Percentiles rank a stretch among this genome's conserved stretches.
These are phyloP conservation scores for Hemisphaericaspora subhashii DNA, from an alignment of 1,139 yeast species.

Conservation along the genomic window DNA sequence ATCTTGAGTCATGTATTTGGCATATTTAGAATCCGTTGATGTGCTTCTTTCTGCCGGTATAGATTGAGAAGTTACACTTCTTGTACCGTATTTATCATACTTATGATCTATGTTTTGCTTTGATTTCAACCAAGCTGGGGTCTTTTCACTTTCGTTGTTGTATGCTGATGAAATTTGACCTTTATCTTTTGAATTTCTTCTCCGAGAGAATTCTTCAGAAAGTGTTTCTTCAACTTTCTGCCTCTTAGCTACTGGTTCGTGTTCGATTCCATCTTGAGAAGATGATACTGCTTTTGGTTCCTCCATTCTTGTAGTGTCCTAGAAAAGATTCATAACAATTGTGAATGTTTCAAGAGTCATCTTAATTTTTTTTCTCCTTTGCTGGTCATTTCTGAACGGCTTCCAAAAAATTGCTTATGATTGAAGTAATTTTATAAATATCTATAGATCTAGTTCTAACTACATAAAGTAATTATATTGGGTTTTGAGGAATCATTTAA, in stretches of 20 bases:
- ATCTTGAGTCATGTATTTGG: slow-evolving; percentile 6
- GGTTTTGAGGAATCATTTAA: slow-evolving; percentile 7
- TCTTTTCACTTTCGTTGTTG: slow-evolving; percentile 20
- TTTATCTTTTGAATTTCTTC: slow-evolving; percentile 15
- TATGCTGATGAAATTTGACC: slow-evolving; percentile 25
- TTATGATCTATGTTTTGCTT: slow-evolving; percentile 26
- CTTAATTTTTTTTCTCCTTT: too few relatives aligned
- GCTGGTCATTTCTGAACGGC: too few relatives aligned
- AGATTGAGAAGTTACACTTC: slow-evolving; percentile 8
- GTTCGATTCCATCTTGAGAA: not conserved
- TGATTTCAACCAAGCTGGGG: slow-evolving; percentile 44
- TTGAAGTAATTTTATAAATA: too few relatives aligned
- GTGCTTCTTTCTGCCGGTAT: not conserved
- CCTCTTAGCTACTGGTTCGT: slow-evolving; percentile 9
- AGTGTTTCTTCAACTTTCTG: slow-evolving; percentile 11
- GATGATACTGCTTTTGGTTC: not conserved
- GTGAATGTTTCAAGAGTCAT: too few relatives aligned
- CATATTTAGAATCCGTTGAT: slow-evolving; percentile 2
- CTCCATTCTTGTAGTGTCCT: slow-evolving; percentile 1
- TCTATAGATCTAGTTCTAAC: not conserved
- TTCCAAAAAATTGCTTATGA: too few relatives aligned
- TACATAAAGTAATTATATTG: not conserved
- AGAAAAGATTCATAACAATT: too few relatives aligned
- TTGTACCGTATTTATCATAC: slow-evolving; percentile 42
- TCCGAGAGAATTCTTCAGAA: slow-evolving; percentile 29